Base-by-base conservation (phyloP, 2,329 filamentous ascomycete genomes). In the Kalmusia sp. region DNA sequence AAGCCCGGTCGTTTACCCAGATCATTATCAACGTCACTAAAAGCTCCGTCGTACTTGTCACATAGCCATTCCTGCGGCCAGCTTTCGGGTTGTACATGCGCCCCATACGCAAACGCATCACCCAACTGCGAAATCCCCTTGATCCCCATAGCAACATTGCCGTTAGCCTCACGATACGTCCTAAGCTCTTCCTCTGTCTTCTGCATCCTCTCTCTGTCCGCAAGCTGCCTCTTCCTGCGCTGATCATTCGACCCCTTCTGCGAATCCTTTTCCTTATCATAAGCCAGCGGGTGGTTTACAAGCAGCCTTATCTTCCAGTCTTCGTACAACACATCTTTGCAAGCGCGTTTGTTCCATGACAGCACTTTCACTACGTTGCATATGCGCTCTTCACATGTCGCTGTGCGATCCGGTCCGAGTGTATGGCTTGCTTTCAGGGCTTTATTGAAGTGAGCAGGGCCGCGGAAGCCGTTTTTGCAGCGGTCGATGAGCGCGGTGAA, bases 211-310 rank as follows among this genome's bases (percentile, higher is more conserved):
- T 52, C 50, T 22, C 52, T 48, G 17, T 58, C 55, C 21, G 31
- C 31, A 24, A 39, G 19, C 22, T 51, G 45, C 25, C 58, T 48
- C 40, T 12, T 45, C 37, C 58, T 53, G 28, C 58, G 41, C 49
- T 61, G 58, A 45, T 61, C 58, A 50, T 61, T 61, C 12, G 41
- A 50, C 19, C 55, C 58, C 28, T 61, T 61, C 51, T 58, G 58
- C 14, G 25, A 25, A 46, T 62, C 54, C 38, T 59, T 62, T 44
- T 59, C 52, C 21, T 47, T 54, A 39, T 57, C 54, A 41, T 56
- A 59, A 9, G 41, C 49, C 6, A 59, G 38, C 5, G 59, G 59
- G 45, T 56, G 52, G 43, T 62, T 62, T 7, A 59, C 54, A 12
- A 62, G 46, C 15, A 59, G 28, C 31, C 41, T 35, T 17, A 59